phyloP scores from a whole-genome alignment of 306 rosid genomes.

The Cucurbita maxima region DNA sequence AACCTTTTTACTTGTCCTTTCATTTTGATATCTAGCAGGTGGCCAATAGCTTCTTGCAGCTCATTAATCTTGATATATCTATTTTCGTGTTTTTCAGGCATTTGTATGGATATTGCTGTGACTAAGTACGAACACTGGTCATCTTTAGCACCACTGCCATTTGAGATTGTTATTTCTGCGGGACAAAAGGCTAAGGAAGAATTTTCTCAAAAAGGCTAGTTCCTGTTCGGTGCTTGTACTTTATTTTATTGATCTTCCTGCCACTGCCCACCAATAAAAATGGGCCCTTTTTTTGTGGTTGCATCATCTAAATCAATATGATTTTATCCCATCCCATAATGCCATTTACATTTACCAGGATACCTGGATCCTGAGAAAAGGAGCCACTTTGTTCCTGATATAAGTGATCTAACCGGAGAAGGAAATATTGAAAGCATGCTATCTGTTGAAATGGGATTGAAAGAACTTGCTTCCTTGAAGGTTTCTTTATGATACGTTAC shows the following conservation, averaged over 20 bases:
- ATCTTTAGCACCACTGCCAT: constrained; percentile 95
- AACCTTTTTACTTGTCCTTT: constrained; percentile 2
- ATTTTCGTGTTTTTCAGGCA: constrained; percentile 41
- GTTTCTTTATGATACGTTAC: constrained; percentile 21
- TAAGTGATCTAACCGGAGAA: constrained; percentile 83
- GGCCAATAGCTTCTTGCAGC: constrained; percentile 2
- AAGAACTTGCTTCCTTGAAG: constrained; percentile 88
- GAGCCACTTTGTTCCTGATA: constrained; percentile 54
- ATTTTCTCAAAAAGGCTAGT: constrained; percentile 69
- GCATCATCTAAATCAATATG: not conserved
- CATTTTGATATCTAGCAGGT: not conserved
- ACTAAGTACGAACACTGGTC: constrained; percentile 91
- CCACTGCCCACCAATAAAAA: not conserved
- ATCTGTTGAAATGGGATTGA: constrained; percentile 89
- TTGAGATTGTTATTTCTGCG: constrained; percentile 91
- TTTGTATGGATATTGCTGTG: constrained; percentile 83
- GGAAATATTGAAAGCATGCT: constrained; percentile 97
- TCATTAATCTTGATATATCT: constrained; percentile 6
- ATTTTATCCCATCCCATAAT: constrained; percentile 9
- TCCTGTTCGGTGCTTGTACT: constrained; percentile 10
- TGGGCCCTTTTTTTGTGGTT: too few relatives aligned
- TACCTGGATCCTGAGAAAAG: constrained; percentile 52
- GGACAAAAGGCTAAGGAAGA: constrained; percentile 98
- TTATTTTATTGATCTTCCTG: constrained; percentile 1
- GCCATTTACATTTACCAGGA: constrained; percentile 33